Evolutionary conservation across 345 rosid species (phyloP).

Genomic region (Populus euphratica): DNA sequence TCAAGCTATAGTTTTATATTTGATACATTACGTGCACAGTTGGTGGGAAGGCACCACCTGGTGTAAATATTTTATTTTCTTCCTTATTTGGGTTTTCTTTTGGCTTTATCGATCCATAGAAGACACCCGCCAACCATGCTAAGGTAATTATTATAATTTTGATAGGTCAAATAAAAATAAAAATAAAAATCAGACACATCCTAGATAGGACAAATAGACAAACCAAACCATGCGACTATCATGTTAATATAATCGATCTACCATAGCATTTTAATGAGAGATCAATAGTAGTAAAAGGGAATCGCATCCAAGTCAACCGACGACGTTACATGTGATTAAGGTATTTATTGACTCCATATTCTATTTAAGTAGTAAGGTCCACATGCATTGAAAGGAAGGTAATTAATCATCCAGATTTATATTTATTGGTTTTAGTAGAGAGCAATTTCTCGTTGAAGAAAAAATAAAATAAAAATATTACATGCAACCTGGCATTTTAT

Average conservation of each 20-base stretch:
- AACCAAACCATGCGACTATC: not conserved
- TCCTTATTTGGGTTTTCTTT: not conserved
- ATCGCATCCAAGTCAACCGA: no score
- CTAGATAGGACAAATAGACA: not conserved
- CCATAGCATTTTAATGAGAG: no score
- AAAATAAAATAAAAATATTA: no score
- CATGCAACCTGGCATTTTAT: no score
- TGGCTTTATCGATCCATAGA: not conserved
- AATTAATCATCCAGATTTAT: no score
- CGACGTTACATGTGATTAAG: no score
- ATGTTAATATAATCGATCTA: not conserved
- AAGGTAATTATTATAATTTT: not conserved
- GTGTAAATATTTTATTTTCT: not conserved
- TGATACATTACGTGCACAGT: not conserved
- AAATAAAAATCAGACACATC: not conserved
- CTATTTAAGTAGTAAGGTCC: no score
- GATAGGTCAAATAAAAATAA: not conserved
- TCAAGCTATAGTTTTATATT: not conserved
- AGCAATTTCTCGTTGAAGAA: no score
- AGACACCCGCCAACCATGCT: not conserved
- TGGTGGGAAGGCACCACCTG: not conserved
- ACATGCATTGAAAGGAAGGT: no score
- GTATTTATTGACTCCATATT: no score
- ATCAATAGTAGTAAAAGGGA: no score
- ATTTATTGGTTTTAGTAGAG: no score